phyloP scores from a whole-genome alignment of 2,329 filamentous ascomycete genomes.

The Trichoderma arundinaceum region DNA sequence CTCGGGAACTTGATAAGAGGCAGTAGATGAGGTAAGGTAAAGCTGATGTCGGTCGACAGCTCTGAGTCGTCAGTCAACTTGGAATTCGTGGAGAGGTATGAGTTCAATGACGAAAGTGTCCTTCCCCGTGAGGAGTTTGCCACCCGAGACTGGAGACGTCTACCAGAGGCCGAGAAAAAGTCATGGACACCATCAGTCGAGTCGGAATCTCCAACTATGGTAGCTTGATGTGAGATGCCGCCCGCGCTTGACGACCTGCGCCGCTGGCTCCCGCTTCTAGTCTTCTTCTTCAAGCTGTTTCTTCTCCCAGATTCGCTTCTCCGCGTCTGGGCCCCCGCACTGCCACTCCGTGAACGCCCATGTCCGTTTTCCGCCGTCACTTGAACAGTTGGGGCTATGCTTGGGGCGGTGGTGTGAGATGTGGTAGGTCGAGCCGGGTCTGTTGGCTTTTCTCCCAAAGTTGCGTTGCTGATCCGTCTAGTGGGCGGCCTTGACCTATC shows the following conservation, averaged over 20 bases:
- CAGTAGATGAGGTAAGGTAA: constrained; percentile 54
- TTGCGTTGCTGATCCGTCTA: constrained; percentile 47
- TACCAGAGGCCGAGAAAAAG: constrained; percentile 52
- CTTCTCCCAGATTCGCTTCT: constrained; percentile 56
- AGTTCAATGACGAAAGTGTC: constrained; percentile 53
- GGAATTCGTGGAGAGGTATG: constrained; percentile 51
- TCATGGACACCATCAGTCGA: constrained; percentile 48
- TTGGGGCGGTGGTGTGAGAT: constrained; percentile 52
- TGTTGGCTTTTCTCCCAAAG: constrained; percentile 46
- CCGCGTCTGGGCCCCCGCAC: constrained; percentile 43
- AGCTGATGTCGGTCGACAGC: constrained; percentile 48
- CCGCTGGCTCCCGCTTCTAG: constrained; percentile 56
- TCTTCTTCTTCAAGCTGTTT: constrained; percentile 60
- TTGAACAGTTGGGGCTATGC: constrained; percentile 67
- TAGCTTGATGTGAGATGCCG: constrained; percentile 47
- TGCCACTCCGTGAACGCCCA: constrained; percentile 43
- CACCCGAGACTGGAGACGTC: constrained; percentile 45
- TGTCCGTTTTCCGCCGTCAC: constrained; percentile 69
- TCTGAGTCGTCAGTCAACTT: constrained; percentile 50
- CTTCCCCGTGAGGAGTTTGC: constrained; percentile 53
- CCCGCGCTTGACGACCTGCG: constrained; percentile 53
- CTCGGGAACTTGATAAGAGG: constrained; percentile 61
- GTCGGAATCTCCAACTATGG: constrained; percentile 60
- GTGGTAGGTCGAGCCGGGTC: constrained; percentile 45
- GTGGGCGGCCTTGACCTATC: constrained; percentile 53